Evolutionary conservation across 1,284 basidiomycete genomes (phyloP).

Genomic region (Agroathelia rolfsii): DNA sequence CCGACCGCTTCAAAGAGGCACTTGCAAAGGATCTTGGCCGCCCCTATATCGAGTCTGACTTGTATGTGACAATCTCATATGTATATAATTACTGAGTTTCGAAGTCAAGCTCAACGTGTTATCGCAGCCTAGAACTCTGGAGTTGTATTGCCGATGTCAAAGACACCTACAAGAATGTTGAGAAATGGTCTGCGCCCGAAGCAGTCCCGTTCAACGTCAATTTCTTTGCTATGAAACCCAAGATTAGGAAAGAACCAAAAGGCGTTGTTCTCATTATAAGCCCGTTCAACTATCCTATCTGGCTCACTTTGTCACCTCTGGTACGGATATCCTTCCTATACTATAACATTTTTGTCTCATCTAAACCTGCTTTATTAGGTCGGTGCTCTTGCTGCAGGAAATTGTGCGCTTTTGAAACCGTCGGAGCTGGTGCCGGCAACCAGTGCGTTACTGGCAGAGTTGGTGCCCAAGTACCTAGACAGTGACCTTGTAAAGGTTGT

Average conservation of each 20-base stretch:
- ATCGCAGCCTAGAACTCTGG: constrained; percentile 43
- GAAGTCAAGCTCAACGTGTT: not conserved
- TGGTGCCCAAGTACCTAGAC: constrained; percentile 79
- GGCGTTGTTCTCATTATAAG: constrained; percentile 37
- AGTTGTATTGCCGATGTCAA: constrained; percentile 50
- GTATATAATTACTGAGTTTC: too few species aligned
- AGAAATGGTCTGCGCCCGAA: constrained; percentile 70
- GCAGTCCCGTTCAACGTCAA: constrained; percentile 44
- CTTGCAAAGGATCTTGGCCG: constrained; percentile 48
- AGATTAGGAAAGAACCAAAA: constrained; percentile 53
- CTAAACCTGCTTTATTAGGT: constrained; percentile 40
- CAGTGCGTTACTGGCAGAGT: constrained; percentile 60
- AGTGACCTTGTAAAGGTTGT: constrained; percentile 62
- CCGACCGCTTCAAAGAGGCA: constrained; percentile 42
- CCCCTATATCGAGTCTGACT: constrained; percentile 39
- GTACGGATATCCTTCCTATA: constrained; percentile 26
- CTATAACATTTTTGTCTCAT: constrained; percentile 7
- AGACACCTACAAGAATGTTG: constrained; percentile 56
- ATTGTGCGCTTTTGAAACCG: constrained; percentile 67
- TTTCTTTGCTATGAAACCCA: constrained; percentile 47
- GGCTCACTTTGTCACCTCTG: constrained; percentile 41
- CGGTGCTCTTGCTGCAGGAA: constrained; percentile 76
- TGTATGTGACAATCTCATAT: constrained; percentile 38
- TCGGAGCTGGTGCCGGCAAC: constrained; percentile 70
- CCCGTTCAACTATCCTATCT: constrained; percentile 38